A percentile compares a stretch with the other conserved stretches of the same genome.
Conservation (phyloP, 2,329 filamentous ascomycete species). For the Monilinia laxa region DNA sequence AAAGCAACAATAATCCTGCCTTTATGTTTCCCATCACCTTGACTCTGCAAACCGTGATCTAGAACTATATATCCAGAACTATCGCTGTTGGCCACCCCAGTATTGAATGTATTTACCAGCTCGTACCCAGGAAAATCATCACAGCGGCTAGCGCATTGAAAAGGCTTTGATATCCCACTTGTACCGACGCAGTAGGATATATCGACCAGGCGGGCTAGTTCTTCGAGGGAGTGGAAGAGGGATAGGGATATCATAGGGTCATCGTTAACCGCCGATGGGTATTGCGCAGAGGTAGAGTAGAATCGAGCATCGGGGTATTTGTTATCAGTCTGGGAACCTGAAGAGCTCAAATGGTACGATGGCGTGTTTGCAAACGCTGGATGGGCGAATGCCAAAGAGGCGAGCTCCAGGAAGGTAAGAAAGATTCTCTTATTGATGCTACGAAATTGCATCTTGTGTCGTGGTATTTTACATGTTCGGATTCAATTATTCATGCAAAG, state of each 20-base stretch:
- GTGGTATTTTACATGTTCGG: constrained; percentile 32
- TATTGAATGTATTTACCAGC: constrained; percentile 83
- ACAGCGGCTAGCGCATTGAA: constrained; percentile 82
- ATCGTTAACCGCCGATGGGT: constrained; percentile 31
- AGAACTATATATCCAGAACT: constrained; percentile 92
- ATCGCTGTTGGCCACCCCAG: constrained; percentile 80
- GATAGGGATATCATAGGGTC: constrained; percentile 50
- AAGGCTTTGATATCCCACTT: constrained; percentile 78
- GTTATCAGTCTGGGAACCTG: background rate
- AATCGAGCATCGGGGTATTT: background rate
- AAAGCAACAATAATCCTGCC: constrained; percentile 79
- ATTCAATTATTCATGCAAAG: background rate
- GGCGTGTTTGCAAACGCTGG: background rate
- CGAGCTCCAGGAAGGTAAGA: background rate
- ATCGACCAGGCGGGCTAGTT: constrained; percentile 87
- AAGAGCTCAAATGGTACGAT: constrained; percentile 16
- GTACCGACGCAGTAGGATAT: constrained; percentile 88
- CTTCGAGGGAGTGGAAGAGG: constrained; percentile 80
- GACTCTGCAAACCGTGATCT: constrained; percentile 57
- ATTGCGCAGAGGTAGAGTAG: constrained; percentile 25
- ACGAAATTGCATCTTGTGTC: constrained; percentile 32
- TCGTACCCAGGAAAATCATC: constrained; percentile 77
- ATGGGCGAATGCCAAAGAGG: background rate
- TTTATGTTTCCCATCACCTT: constrained; percentile 22
- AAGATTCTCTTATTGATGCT: constrained; percentile 29